A percentile compares a stretch with the other conserved stretches of the same genome.
Evolutionary conservation across 805 yeast genomes (phyloP).

Genomic region (Wickerhamiella dianesei): DNA sequence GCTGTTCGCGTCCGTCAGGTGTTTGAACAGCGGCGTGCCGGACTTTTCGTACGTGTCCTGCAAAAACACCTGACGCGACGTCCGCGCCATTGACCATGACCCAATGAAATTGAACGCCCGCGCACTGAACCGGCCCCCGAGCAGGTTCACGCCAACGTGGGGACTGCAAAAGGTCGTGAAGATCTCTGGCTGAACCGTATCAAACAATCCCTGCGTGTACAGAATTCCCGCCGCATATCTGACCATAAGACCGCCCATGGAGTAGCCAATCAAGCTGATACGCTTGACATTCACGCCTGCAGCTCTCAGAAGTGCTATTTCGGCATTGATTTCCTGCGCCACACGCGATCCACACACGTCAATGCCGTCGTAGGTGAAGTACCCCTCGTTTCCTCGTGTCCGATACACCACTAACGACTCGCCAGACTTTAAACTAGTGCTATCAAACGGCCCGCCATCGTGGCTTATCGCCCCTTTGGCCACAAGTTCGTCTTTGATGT

Average conservation of each 20-base stretch:
- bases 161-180: conserved; percentile 57
- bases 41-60: conserved; percentile 15
- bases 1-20: conserved; percentile 53
- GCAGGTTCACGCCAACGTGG: conserved; percentile 53
- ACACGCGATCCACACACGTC: conserved; percentile 73
- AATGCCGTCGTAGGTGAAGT: conserved; percentile 72
- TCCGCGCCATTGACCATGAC: conserved; percentile 51
- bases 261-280: conserved; percentile 73
- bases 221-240: conserved; percentile 69
- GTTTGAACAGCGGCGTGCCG: conserved; percentile 40
- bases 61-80: conserved; percentile 65
- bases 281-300: conserved; percentile 35
- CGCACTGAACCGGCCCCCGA: conserved; percentile 36
- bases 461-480: conserved; percentile 21
- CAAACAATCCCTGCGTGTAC: conserved; percentile 39
- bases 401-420: conserved; percentile 32
- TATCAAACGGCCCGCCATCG: conserved; percentile 5
- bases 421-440: background rate
- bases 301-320: conserved; percentile 22
- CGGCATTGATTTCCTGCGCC: conserved; percentile 45
- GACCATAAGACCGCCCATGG: conserved; percentile 76
- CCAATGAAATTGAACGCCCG: conserved; percentile 48
- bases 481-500: conserved; percentile 38
- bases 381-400: conserved; percentile 53
- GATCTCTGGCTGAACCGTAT: conserved; percentile 40